Evolutionary conservation across 495 filamentous ascomycete genomes (phyloP).

Genomic region (Aspergillus affinis): DNA sequence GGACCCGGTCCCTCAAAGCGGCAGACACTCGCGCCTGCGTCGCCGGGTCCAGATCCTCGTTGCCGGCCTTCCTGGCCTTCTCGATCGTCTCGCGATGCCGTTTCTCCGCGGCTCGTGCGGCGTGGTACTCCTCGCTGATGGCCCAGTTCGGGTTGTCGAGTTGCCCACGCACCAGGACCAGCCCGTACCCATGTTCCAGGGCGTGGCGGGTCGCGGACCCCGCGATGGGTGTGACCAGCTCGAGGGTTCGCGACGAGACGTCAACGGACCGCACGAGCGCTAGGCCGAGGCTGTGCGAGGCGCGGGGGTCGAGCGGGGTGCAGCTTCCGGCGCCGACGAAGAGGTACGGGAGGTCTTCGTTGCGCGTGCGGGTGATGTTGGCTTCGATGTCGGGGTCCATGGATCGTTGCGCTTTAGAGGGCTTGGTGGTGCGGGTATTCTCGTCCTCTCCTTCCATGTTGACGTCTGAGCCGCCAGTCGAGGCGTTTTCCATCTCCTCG

Average conservation of each 20-base stretch:
- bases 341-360: conserved; percentile 44
- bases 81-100: conserved; percentile 28
- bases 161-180: conserved; percentile 54
- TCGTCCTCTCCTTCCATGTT: conserved; percentile 22
- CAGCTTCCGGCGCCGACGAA: conserved; percentile 38
- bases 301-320: conserved; percentile 41
- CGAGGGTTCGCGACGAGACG: conserved; percentile 32
- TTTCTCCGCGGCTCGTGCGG: conserved; percentile 39
- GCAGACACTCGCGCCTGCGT: conserved; percentile 24
- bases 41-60: conserved; percentile 14
- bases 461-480: conserved; percentile 22
- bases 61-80: conserved; percentile 26
- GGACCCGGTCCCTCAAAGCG: conserved; percentile 34
- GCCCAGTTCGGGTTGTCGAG: conserved; percentile 55
- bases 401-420: background rate
- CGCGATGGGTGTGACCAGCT: conserved; percentile 50
- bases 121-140: conserved; percentile 45
- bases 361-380: conserved; percentile 32
- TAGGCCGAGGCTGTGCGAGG: conserved; percentile 49
- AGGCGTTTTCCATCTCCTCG: conserved; percentile 13
- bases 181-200: conserved; percentile 33
- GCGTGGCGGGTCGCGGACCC: conserved; percentile 28
- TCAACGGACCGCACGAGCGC: conserved; percentile 54
- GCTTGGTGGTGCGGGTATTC: background rate
- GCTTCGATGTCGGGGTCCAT: conserved; percentile 13